Evolutionary conservation across 108 stramenopile species (phyloP), one percentile per base, ranked within the genome.

Genomic region (Seminavis robusta): DNA sequence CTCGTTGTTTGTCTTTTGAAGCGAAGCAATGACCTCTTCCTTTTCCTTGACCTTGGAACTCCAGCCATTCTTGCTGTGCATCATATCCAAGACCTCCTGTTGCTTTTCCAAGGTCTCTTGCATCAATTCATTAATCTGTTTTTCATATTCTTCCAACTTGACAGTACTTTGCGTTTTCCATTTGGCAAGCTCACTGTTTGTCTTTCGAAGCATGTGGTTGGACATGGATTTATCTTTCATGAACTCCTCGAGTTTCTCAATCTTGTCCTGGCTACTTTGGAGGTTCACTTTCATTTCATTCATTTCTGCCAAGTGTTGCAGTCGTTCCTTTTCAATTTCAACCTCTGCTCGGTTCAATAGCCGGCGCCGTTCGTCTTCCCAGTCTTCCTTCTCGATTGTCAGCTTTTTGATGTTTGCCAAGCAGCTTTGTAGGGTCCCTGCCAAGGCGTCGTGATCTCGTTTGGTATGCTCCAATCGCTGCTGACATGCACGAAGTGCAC

Each of bases 351-450:
- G 42, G 31, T 60, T 52, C 38, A 52, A 29, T 59, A 68, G 67
- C 3, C 56, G 61, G 0, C 56, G 50, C 6, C 67, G 46, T 2
- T 75, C 74, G 19, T 64, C 63, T 33, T 69, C 67, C 2, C 54
- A 25, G 8, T 46, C 44, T 28, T 63, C 21, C 47, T 68, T 63
- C 29, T 63, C 60, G 20, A 63, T 58, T 5, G 66, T 68, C 13
- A 75, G 47, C 16, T 49, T 33, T 21, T 63, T 56, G 43, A 75
- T 75, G 43, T 68, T 75, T n/a, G 21, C 51, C 34, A 75, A 47
- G 46, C 67, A 75, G 6, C 54, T 63, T 29, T 61, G 54, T n/a
- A 75, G 40, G n/a, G 74, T 75, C n/a, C 48, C 62, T 1, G 63
- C 56, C 26, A 75, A 40, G 15, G 48, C 32, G 37, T 75, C 74